A percentile compares a stretch with the other conserved stretches of the same genome.
phyloP scores from a whole-genome alignment of 805 yeast species.

The Suhomyces kilbournensis region DNA sequence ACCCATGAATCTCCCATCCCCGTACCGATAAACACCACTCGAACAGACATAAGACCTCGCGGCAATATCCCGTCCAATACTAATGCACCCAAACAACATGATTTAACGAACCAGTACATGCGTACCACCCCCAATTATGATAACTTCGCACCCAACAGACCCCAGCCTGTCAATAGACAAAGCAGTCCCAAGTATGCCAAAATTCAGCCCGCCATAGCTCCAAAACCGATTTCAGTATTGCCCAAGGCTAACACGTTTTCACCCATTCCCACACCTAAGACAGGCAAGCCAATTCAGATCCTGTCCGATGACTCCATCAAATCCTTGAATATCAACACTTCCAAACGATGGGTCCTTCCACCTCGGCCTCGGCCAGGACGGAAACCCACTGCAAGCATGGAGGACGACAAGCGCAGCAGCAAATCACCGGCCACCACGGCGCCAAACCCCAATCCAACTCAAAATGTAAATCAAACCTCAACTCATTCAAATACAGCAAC shows the following conservation, averaged over 20 bases:
- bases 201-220: slow-evolving; percentile 40
- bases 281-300: slow-evolving; percentile 14
- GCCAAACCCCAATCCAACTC: not conserved
- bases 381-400: slow-evolving; percentile 24
- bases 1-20: not conserved
- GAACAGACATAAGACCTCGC: not conserved
- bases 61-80: not conserved
- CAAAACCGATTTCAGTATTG: slow-evolving; percentile 31
- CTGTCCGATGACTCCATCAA: slow-evolving; percentile 10
- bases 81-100: not conserved
- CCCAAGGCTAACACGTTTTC: slow-evolving; percentile 24
- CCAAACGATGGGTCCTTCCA: slow-evolving; percentile 40
- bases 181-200: slow-evolving; percentile 26
- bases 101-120: not conserved
- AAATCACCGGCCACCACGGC: not conserved
- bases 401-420: not conserved
- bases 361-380: slow-evolving; percentile 43
- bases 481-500: not conserved
- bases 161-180: not conserved
- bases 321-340: slow-evolving; percentile 33
- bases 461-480: not conserved
- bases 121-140: not conserved
- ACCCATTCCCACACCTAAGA: slow-evolving; percentile 15
- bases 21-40: not conserved
- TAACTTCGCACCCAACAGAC: not conserved